A percentile compares a stretch with the other conserved stretches of the same genome.
Conservation (phyloP, 108 stramenopile genomes). For the Craspedostauros australis region DNA sequence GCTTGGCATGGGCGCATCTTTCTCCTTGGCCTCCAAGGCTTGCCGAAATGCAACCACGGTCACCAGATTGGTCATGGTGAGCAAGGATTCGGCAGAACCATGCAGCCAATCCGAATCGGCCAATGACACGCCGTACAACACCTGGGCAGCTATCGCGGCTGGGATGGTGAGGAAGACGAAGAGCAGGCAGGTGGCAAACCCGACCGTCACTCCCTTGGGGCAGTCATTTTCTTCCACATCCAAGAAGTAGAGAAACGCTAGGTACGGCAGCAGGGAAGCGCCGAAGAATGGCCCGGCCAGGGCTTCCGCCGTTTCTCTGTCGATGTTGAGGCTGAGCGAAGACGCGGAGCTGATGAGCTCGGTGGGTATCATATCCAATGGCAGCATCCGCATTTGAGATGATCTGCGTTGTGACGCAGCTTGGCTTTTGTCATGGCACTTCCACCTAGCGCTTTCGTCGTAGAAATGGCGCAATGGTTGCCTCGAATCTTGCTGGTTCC, state of each 20-base stretch:
- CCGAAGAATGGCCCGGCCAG: constrained; percentile 86
- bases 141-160: constrained; percentile 80
- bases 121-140: constrained; percentile 79
- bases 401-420: no score
- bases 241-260: constrained; percentile 88
- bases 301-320: constrained; percentile 46
- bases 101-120: constrained; percentile 93
- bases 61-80: constrained; percentile 86
- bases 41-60: constrained; percentile 81
- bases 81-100: constrained; percentile 81
- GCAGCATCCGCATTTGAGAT: no score
- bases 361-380: no score
- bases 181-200: constrained; percentile 82
- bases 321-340: constrained; percentile 15
- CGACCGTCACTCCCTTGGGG: constrained; percentile 83
- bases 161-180: constrained; percentile 93
- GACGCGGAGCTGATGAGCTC: no score
- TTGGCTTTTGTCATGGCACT: no score
- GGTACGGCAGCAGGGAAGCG: constrained; percentile 84
- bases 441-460: no score
- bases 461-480: no score
- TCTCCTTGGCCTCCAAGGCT: constrained; percentile 59
- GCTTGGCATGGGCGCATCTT: constrained; percentile 32
- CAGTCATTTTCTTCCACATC: constrained; percentile 65
- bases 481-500: no score